Evolutionary conservation across 1,284 basidiomycete species (phyloP), one percentile per base, ranked within the genome.

Genomic region (Rhodotorula sp.): DNA sequence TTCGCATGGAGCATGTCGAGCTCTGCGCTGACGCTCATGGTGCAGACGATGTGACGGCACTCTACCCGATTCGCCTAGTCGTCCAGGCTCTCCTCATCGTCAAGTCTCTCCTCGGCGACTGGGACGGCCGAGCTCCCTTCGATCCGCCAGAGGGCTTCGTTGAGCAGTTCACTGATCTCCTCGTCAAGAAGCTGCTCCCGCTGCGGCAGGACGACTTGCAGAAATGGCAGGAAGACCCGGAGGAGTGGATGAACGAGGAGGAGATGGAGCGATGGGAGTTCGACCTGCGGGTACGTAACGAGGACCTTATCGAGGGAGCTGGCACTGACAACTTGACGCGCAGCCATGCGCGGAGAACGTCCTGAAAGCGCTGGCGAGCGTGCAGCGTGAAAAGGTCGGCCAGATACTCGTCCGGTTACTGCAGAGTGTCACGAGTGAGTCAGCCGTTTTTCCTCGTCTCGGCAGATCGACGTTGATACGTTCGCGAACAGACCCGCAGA

Each of bases 221-320:
- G 36, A 68, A 71, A 44, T 78, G 76, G 76, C 39, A 59, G 11
- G 71, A 71, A 5, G 77, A 78, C 39, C 74, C 77, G 19, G 77
- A 78, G 66, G 76, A 75, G 53, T 78, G 74, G 67, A 71, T 77
- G 66, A 77, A 76, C 49, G 76, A 76, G 57, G 77, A 78, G 61
- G 77, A 77, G 48, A 60, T 63, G 7, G 74, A 77, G 22, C 58
- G 73, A 39, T 76, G 73, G 71, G 73, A 78, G 62, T 75, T 74
- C 51, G 76, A 77, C 52, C 57, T 78, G 27, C 57, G 76, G 57
- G 75, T 76, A 56, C 46, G 76, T 55, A 2, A 11, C 2, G 13
- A 13, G 6, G 24, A 36, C 8, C 36, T 39, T 13, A 27, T 17
- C 4, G 36, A 4, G 34, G 2, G 30, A 17, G 44, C 10, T 47